A percentile compares a stretch with the other conserved stretches of the same genome.
phyloP scores from a whole-genome alignment of 106 monocot genomes.

The Hemerocallis citrina region DNA sequence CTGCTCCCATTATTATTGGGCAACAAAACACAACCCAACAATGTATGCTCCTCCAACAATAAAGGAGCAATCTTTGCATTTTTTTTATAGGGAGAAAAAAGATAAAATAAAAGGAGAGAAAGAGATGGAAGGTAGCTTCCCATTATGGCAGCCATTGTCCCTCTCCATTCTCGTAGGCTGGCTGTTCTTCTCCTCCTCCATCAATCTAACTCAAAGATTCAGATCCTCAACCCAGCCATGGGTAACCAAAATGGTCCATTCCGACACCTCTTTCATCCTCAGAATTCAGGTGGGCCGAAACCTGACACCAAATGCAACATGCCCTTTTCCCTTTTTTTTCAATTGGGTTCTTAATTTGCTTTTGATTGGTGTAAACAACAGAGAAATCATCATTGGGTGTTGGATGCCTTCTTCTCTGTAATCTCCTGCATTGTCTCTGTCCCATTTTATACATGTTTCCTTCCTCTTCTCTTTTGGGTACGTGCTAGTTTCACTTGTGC shows the following conservation, averaged over 20 bases:
- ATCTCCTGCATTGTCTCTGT: conserved; percentile 86
- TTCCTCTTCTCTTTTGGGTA: conserved; percentile 96
- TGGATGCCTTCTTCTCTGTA: conserved; percentile 73
- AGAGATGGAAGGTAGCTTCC: conserved; percentile 7
- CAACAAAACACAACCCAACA: too few species aligned
- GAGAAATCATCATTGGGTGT: conserved; percentile 33
- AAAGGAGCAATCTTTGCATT: neutral
- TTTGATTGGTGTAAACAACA: conserved; percentile 21
- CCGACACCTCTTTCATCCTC: conserved; percentile 2
- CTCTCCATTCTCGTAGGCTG: conserved; percentile 13
- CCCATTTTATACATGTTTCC: conserved; percentile 91
- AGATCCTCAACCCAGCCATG: conserved; percentile 65
- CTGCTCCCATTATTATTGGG: too few species aligned
- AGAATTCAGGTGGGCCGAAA: conserved; percentile 35
- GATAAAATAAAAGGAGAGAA: neutral
- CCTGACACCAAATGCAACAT: too few species aligned
- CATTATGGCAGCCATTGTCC: conserved; percentile 6
- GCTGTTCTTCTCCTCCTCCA: conserved; percentile 39
- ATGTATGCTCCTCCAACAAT: too few species aligned
- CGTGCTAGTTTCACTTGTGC: neutral
- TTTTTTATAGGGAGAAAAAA: neutral
- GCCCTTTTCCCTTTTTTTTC: conserved; percentile 3
- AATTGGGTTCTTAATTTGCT: conserved; percentile 2
- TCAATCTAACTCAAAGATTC: conserved; percentile 39
- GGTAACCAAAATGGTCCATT: conserved; percentile 53